Percentiles rank a stretch among this genome's conserved stretches.
Evolutionary conservation across 441 rosid species (phyloP).

Genomic region (Syzygium syzygioides): DNA sequence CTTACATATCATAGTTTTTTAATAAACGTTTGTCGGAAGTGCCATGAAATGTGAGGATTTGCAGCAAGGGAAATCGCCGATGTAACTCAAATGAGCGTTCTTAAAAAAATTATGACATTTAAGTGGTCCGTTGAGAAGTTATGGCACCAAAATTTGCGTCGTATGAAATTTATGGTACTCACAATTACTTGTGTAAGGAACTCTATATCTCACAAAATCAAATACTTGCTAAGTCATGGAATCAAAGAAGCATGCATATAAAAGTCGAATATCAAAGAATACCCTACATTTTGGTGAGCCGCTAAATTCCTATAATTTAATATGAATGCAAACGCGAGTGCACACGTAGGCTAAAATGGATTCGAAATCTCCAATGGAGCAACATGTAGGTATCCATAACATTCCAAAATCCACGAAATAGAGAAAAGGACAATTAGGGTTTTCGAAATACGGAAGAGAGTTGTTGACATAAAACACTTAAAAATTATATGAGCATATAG

Average conservation of each 20-base stretch:
- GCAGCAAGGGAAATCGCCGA: rapidly evolving
- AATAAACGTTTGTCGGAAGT: rapidly evolving
- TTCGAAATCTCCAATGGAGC: not conserved
- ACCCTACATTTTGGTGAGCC: not conserved
- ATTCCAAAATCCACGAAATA: not conserved
- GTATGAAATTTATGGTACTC: not conserved
- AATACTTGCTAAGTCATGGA: not conserved
- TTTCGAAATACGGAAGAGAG: not conserved
- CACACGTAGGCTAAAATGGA: not conserved
- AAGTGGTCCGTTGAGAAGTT: not conserved
- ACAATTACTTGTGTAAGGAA: not conserved
- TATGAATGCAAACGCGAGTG: not conserved
- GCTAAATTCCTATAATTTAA: not conserved
- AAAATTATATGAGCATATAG: not conserved
- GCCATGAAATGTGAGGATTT: not conserved
- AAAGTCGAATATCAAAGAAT: not conserved
- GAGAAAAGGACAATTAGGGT: not conserved
- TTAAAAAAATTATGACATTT: not conserved
- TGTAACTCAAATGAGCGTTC: not conserved
- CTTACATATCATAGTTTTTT: not conserved
- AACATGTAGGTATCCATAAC: not conserved
- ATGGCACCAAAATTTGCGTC: rapidly evolving
- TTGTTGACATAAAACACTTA: not conserved
- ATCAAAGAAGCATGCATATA: not conserved
- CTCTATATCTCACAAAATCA: not conserved